These are phyloP conservation scores for Ormosia semicastrata DNA, from an alignment of 306 rosid species.

Conservation along the genomic window DNA sequence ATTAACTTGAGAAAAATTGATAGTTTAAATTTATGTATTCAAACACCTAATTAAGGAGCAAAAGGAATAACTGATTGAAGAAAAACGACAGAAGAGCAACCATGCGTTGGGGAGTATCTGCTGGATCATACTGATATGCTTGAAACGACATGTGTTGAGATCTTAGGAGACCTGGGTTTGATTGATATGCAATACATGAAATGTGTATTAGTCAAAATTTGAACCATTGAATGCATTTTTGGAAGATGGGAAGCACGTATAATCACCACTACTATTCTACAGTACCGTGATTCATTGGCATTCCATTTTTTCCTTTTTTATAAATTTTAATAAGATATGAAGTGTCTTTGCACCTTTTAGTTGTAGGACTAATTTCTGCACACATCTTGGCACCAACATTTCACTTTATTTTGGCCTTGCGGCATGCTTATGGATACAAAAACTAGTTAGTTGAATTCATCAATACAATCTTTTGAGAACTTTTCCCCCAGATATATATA, in stretches of 20 bases:
- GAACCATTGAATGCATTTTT: slow-evolving; percentile 37
- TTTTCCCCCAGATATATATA: slow-evolving; percentile 38
- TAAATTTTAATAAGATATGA: neutral
- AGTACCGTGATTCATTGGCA: slow-evolving; percentile 25
- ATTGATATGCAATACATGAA: slow-evolving; percentile 8
- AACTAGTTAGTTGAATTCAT: slow-evolving; percentile 21
- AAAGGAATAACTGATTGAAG: neutral
- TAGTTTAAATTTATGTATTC: neutral
- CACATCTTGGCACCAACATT: neutral
- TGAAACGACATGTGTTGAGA: slow-evolving; percentile 24
- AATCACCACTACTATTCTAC: neutral
- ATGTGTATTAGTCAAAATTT: slow-evolving; percentile 23
- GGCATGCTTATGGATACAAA: slow-evolving; percentile 28
- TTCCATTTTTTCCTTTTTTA: neutral
- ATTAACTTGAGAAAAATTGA: neutral
- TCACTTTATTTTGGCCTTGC: slow-evolving; percentile 31
- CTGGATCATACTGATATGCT: neutral
- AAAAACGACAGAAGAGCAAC: neutral
- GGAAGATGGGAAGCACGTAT: slow-evolving; percentile 39
- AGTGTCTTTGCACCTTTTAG: neutral
- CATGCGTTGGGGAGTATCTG: neutral
- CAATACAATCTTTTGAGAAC: slow-evolving; percentile 36
- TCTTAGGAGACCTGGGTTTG: slow-evolving; percentile 10
- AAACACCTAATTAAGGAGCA: neutral
- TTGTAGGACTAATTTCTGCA: neutral